These are phyloP conservation scores for Colletotrichum eleusines DNA, from an alignment of 2,329 filamentous ascomycete genomes.

Conservation along the genomic window DNA sequence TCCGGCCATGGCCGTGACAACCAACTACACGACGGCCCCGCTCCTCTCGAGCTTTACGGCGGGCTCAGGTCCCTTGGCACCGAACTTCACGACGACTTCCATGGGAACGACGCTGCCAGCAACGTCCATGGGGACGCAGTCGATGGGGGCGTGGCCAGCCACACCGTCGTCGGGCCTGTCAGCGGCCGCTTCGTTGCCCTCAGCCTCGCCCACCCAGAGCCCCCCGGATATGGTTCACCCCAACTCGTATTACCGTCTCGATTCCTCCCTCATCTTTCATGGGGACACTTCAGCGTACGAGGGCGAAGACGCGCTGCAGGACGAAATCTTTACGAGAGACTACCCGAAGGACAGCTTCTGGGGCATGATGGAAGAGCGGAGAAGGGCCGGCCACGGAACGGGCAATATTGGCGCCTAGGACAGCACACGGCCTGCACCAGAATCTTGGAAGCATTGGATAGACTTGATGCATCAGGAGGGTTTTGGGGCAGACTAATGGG, in stretches of 20 bases:
- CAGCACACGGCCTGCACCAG: neutral
- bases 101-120: neutral
- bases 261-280: neutral
- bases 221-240: conserved; percentile 6
- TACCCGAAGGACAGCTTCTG: conserved; percentile 4
- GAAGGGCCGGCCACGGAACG: neutral
- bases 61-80: neutral
- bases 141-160: neutral
- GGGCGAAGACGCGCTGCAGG: neutral
- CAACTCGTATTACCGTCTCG: conserved; percentile 1
- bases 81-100: neutral
- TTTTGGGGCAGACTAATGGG: neutral
- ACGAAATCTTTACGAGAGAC: neutral
- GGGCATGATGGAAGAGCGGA: conserved; percentile 3
- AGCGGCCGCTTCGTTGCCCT: conserved; percentile 6
- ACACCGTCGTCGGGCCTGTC: conserved; percentile 8
- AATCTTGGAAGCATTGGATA: too few relatives aligned
- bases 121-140: neutral
- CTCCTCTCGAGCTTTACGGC: neutral
- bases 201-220: conserved; percentile 9
- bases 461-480: neutral
- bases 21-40: neutral
- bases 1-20: neutral
- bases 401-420: conserved; percentile 1
- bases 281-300: neutral